Conservation (phyloP, 2,329 filamentous ascomycete species). For the Penicillium rolfsii region DNA sequence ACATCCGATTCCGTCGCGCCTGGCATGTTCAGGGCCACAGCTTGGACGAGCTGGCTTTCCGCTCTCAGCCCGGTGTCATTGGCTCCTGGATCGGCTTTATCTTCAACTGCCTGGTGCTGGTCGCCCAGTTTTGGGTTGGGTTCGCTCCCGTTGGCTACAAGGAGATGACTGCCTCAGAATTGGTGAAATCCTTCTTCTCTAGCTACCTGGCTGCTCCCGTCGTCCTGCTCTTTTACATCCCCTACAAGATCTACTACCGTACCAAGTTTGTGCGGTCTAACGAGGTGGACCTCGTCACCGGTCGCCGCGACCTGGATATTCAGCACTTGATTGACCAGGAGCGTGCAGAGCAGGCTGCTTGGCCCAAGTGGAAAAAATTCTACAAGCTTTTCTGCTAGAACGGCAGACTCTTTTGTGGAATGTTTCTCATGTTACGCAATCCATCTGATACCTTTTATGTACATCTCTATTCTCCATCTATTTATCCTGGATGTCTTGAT, state of each 20-base stretch:
- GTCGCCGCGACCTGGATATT: slow-evolving; percentile 81
- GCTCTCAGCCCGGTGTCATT: slow-evolving; percentile 73
- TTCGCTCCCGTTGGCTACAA: slow-evolving; percentile 71
- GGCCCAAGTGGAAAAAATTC: slow-evolving; percentile 75
- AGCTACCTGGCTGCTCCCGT: slow-evolving; percentile 61
- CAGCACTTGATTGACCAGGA: slow-evolving; percentile 79
- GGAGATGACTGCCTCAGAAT: slow-evolving; percentile 47
- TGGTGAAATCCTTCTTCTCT: slow-evolving; percentile 70
- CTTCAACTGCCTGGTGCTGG: slow-evolving; percentile 74
- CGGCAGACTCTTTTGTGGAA: neutral
- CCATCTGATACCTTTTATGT: slow-evolving; percentile 5
- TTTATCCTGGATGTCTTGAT: slow-evolving; percentile 12
- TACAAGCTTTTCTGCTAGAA: slow-evolving; percentile 73
- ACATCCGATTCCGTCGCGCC: slow-evolving; percentile 87
- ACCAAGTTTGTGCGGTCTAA: slow-evolving; percentile 68
- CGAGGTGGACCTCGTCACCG: slow-evolving; percentile 87
- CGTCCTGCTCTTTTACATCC: slow-evolving; percentile 65
- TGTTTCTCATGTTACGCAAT: neutral
- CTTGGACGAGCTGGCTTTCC: slow-evolving; percentile 79
- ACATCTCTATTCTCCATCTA: slow-evolving; percentile 5
- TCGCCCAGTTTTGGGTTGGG: slow-evolving; percentile 87
- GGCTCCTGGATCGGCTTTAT: slow-evolving; percentile 80
- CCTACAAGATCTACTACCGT: slow-evolving; percentile 74
- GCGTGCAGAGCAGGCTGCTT: slow-evolving; percentile 68
- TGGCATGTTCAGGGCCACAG: slow-evolving; percentile 71